Percentiles rank a stretch among this genome's conserved stretches.
These are phyloP conservation scores for Cucurbita maxima DNA, from an alignment of 306 rosid genomes.

Conservation along the genomic window DNA sequence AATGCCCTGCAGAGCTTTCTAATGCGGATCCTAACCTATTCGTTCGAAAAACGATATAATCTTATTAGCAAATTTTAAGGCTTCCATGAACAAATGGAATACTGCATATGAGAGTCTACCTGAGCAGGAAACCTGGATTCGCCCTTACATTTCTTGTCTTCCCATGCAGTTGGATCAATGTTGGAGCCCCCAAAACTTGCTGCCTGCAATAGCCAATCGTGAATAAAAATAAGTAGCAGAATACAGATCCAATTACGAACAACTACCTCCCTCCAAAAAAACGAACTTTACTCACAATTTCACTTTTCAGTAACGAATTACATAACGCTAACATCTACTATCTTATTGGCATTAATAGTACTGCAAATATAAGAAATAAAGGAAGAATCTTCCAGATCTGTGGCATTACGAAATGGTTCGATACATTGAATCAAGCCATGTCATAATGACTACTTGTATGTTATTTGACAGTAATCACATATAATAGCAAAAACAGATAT, in stretches of 20 bases:
- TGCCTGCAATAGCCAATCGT: conserved; percentile 42
- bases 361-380: neutral
- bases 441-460: neutral
- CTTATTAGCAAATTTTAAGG: neutral
- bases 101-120: conserved; percentile 31
- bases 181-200: conserved; percentile 96
- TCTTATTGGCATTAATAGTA: neutral
- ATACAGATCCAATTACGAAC: neutral
- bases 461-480: neutral
- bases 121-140: conserved; percentile 98
- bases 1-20: conserved; percentile 81
- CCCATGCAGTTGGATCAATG: conserved; percentile 99
- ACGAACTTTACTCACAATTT: neutral
- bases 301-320: neutral
- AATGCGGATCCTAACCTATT: conserved; percentile 66
- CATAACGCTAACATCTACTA: neutral
- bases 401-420: neutral
- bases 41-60: neutral
- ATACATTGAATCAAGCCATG: neutral
- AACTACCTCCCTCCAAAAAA: neutral
- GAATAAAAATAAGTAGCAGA: neutral
- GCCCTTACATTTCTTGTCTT: conserved; percentile 97
- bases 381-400: neutral
- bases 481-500: neutral
- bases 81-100: conserved; percentile 5